Base-by-base conservation (phyloP, 805 yeast genomes). In the Ogataea polymorpha region DNA sequence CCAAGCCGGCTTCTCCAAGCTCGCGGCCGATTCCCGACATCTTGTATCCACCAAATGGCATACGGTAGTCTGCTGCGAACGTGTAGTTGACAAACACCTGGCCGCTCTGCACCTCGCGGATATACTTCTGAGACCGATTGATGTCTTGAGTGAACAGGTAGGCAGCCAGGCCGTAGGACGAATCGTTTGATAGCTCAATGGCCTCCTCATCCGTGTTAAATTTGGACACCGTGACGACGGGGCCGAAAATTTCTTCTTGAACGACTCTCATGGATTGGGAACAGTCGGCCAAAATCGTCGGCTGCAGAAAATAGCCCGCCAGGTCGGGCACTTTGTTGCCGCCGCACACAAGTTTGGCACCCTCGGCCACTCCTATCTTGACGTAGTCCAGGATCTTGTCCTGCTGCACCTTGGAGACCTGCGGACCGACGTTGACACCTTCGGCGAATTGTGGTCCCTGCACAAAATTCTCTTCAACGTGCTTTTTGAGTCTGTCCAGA, bases 41-140 rank as follows among this genome's bases (percentile, higher is more conserved):
- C 65, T 87, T 87, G 72, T 74, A 85, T 33, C 96, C 96, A 56
- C 96, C 96, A 65, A 90, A 90, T 58, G 96, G 96, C 65, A 90
- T 84, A 64, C 77, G 73, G 58, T 74, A 82, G 66, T 89, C 89
- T 75, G 88, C 82, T 60, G 86, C 93, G 67, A 89, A 89, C 67
- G 87, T 82, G 44, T 89, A 79, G 78, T 90, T 90, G 53, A 89
- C 77, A 91, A 96, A 91, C 52, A 90, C 80, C 44, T 91, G 86
- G 61, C 98, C 98, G 45, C 96, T 83, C 56, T 81, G 78, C 42
- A 90, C 67, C 61, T 79, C 78, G 66, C 75, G 73, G 31, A 96
- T 73, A 48, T 86, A 90, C 42, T 78, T 78, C 54, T 84, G 71
- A 26, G 95, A 90, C 58, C 81, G 82, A 70, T 76, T 76, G 51